These are phyloP conservation scores for Trichothecium roseum DNA, from an alignment of 2,329 filamentous ascomycete genomes.

Conservation along the genomic window DNA sequence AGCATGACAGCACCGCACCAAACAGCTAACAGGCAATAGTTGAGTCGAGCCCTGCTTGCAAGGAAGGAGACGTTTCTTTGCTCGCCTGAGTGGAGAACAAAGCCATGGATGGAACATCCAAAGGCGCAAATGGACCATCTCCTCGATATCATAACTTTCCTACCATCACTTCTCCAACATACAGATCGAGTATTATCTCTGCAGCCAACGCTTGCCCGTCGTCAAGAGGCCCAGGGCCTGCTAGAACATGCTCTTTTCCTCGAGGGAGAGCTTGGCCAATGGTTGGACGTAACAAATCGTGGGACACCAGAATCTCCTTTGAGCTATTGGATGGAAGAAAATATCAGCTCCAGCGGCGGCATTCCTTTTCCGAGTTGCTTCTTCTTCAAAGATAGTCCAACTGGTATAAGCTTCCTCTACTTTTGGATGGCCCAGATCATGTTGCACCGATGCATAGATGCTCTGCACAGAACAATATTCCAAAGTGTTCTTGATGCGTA, in stretches of 20 bases:
- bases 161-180: constrained; percentile 36
- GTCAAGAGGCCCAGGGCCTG: constrained; percentile 35
- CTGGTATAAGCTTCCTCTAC: constrained; percentile 37
- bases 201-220: constrained; percentile 28
- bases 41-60: constrained; percentile 36
- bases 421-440: constrained; percentile 43
- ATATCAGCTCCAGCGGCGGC: constrained; percentile 12
- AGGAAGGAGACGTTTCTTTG: constrained; percentile 40
- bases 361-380: constrained; percentile 35
- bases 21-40: constrained; percentile 17
- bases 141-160: constrained; percentile 36
- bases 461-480: constrained; percentile 31
- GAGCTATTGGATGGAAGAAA: constrained; percentile 29
- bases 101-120: constrained; percentile 41
- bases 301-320: constrained; percentile 14
- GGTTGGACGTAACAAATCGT: constrained; percentile 25
- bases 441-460: constrained; percentile 37
- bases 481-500: constrained; percentile 31
- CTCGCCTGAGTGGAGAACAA: constrained; percentile 36
- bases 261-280: constrained; percentile 36
- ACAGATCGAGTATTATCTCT: constrained; percentile 30
- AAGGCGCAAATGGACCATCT: constrained; percentile 41
- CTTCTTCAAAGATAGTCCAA: constrained; percentile 31
- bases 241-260: constrained; percentile 35
- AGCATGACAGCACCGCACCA: neutral